These are phyloP conservation scores for Fusarium succisae DNA, from an alignment of 2,329 filamentous ascomycete genomes.

Conservation along the genomic window DNA sequence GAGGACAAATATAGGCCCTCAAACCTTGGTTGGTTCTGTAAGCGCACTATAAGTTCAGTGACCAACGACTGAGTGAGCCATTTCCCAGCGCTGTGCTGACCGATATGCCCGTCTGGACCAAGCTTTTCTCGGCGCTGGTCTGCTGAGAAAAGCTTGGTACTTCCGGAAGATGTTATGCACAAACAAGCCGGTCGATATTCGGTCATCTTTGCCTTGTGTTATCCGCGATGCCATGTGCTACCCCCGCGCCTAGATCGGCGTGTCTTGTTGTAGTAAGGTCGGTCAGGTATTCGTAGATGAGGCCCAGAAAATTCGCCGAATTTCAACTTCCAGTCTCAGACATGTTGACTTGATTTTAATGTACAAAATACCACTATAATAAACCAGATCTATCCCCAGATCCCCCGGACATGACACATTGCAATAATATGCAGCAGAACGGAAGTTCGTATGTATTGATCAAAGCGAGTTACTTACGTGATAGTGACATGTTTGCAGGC, in stretches of 20 bases:
- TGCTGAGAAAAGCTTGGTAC: constrained; percentile 29
- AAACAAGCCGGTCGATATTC: constrained; percentile 31
- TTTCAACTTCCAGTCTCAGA: constrained; percentile 1
- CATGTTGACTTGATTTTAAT: background rate
- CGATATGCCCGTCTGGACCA: constrained; percentile 18
- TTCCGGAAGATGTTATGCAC: constrained; percentile 36
- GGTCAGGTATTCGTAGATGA: constrained; percentile 6
- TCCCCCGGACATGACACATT: background rate
- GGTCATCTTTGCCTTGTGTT: constrained; percentile 32
- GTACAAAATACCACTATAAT: background rate
- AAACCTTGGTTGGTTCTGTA: background rate
- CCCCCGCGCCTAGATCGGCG: constrained; percentile 36
- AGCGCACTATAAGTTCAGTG: background rate
- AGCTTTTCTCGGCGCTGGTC: constrained; percentile 36
- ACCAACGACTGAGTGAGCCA: constrained; percentile 6
- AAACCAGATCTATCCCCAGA: background rate
- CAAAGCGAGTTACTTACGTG: background rate
- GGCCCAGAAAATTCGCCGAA: constrained; percentile 32
- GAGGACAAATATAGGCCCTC: background rate
- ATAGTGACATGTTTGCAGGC: constrained; percentile 13
- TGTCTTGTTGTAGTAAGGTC: constrained; percentile 21
- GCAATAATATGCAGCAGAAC: background rate
- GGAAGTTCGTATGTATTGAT: background rate
- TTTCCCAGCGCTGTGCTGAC: constrained; percentile 13
- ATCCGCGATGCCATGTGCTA: constrained; percentile 38